phyloP scores from a whole-genome alignment of 2,329 filamentous ascomycete species.

The Talaromyces funiculosus region DNA sequence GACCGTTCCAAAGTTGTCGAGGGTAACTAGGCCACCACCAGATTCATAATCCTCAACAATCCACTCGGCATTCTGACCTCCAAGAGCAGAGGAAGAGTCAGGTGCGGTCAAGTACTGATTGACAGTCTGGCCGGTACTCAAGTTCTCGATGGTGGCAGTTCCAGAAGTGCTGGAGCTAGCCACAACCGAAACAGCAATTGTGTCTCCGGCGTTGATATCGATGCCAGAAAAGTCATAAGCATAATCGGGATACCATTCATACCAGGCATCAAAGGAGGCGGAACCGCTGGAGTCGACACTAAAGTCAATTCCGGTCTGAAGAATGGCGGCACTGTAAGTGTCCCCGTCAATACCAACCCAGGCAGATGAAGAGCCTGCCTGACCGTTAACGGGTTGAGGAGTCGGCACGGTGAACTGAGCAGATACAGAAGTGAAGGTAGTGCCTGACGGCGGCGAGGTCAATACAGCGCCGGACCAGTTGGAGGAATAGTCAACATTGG shows the following conservation, averaged over 20 bases:
- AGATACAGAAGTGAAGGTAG: constrained; percentile 43
- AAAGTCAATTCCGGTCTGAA: constrained; percentile 56
- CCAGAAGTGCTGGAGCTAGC: constrained; percentile 42
- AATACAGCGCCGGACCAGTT: constrained; percentile 59
- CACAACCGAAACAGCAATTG: constrained; percentile 37
- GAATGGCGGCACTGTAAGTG: constrained; percentile 49
- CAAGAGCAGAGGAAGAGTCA: constrained; percentile 32
- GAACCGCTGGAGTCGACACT: constrained; percentile 35
- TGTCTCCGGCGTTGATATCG: constrained; percentile 41
- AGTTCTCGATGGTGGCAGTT: constrained; percentile 47
- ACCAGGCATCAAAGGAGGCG: constrained; percentile 52
- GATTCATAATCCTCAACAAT: constrained; percentile 54
- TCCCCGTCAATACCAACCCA: constrained; percentile 62
- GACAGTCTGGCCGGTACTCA: constrained; percentile 48
- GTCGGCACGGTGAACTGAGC: constrained; percentile 45
- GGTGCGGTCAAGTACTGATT: constrained; percentile 49
- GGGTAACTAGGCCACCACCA: constrained; percentile 35
- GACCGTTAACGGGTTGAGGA: constrained; percentile 44
- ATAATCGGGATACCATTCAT: constrained; percentile 57
- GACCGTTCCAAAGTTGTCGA: constrained; percentile 46
- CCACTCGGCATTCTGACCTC: constrained; percentile 57
- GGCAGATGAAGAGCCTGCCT: constrained; percentile 43
- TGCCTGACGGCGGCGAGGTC: constrained; percentile 36
- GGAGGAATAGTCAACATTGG: constrained; percentile 45
- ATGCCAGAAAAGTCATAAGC: constrained; percentile 50